phyloP scores from a whole-genome alignment of 2,329 filamentous ascomycete genomes.

The Leptographium wingfieldii region DNA sequence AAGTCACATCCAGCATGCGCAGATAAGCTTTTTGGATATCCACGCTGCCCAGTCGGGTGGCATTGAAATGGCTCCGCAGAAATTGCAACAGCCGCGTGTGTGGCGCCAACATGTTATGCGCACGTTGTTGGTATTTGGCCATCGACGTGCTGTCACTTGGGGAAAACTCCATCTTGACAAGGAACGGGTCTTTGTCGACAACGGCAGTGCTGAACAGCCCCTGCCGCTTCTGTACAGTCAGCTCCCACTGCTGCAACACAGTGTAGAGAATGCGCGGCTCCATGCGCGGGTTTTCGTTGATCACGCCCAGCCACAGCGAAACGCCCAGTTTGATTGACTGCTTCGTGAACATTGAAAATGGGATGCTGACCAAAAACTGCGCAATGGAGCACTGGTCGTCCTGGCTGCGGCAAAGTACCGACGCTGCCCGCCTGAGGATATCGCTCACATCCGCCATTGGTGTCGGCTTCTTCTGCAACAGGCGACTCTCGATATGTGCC shows the following conservation, averaged over 20 bases:
- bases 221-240: slow-evolving; percentile 60
- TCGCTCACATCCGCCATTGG: slow-evolving; percentile 66
- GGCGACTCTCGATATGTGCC: slow-evolving; percentile 57
- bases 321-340: slow-evolving; percentile 92
- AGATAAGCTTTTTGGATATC: slow-evolving; percentile 74
- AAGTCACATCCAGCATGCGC: slow-evolving; percentile 66
- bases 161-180: slow-evolving; percentile 80
- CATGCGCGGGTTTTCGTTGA: slow-evolving; percentile 86
- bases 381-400: slow-evolving; percentile 67
- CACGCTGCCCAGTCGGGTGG: slow-evolving; percentile 70
- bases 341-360: slow-evolving; percentile 86
- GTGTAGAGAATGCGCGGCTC: slow-evolving; percentile 77
- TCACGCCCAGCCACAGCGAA: slow-evolving; percentile 90
- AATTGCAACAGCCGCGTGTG: slow-evolving; percentile 81
- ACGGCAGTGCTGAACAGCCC: slow-evolving; percentile 71
- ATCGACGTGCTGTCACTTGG: slow-evolving; percentile 72
- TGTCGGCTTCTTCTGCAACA: slow-evolving; percentile 55
- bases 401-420: slow-evolving; percentile 67
- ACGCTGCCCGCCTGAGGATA: slow-evolving; percentile 71
- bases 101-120: slow-evolving; percentile 74
- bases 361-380: slow-evolving; percentile 81
- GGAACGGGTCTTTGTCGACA: slow-evolving; percentile 76
- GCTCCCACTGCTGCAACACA: slow-evolving; percentile 84
- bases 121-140: slow-evolving; percentile 60
- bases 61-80: slow-evolving; percentile 87